Base-by-base conservation (phyloP, 345 rosid genomes). In the Cardamine occulta region DNA sequence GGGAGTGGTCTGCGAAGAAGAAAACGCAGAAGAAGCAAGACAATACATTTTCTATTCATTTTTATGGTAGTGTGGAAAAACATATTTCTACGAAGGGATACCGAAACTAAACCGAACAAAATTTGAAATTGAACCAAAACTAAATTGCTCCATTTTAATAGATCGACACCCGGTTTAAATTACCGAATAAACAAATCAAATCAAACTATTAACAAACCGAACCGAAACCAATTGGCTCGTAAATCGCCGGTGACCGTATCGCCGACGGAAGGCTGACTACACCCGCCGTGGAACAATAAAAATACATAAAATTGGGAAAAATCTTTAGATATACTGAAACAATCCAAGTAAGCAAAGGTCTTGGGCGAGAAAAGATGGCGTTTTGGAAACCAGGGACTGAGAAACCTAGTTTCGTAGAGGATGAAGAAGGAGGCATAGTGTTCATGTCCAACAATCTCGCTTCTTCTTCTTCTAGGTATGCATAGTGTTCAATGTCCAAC, bases 381-480 rank as follows among this genome's bases (percentile, higher is more conserved):
- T 92, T 91, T 66, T 95, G 97, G 99, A 92, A 92, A 77, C 97
- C 97, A 7, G 99, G 97, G 28, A 69, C 90, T 8, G 93, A 92
- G 85, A 89, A 88, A 74, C 97, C 97, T 23, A 89, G 88, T 47
- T 80, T 95, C 19, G 74, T 89, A 24, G 97, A 95, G 70, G 99
- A 95, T 72, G 97, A 87, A 81, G 99, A 92, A 80, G 99, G 99
- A 59, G 97, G 97, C 18, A 89, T 92, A 44, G 83, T 92, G 66
- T 85, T 90, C 69, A 64, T 88, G 45, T 72, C 90, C 11, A 70
- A 86, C 13, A 78, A 86, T 51, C 74, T 77, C 56, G 72, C 96
- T 1, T 74, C 89, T 62, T 75, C 90, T 58, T 86, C 98, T 15
- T 87, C 91, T 13, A 84, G 96, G 98, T 91, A 83, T n/a, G 21